Base-by-base conservation (phyloP, 148 eudicot genomes). In the Rhododendron molle region DNA sequence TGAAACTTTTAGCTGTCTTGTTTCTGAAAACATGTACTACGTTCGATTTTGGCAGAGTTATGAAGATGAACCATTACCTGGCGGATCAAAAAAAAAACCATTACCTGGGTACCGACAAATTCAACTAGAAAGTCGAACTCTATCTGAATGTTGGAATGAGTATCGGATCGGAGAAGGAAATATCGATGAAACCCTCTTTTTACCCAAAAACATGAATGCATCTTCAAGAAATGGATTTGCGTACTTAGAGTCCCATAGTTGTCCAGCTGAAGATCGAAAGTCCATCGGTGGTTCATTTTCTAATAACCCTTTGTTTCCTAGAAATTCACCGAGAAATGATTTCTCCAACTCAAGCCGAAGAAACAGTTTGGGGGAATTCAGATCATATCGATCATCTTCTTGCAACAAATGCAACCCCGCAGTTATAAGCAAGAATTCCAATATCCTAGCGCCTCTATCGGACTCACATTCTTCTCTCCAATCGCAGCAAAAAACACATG, bases 51-150 rank as follows among this genome's bases (percentile, higher is more conserved):
- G 74, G 44, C 93, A 96, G 99, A 95, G 92, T 87, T 95, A 96
- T 87, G 97, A 95, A 85, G 98, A 95, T 85, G 98, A 94, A 72
- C 94, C 93, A 76, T 83, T 92, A 8, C 93, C 95, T 1, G 94
- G 98, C n/a, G n/a, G n/a, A n/a, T n/a, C n/a, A n/a, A n/a, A n/a
- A n/a, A n/a, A n/a, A n/a, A n/a, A 94, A 72, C 94, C 93, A 76
- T 83, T 92, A 8, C 93, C 95, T 1, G 94, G 98, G 77, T 94
- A 91, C 84, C 89, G 83, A 74, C 93, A 91, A 85, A 44, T 92
- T 49, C 92, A 88, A 44, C 65, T 88, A 74, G 90, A 92, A 34
- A 89, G 80, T 88, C 93, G 84, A 85, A 84, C 89, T n/a, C 81
- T 91, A 67, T 72, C 96, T 14, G 93, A 90, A 76, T 89, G 89